Base-by-base conservation (phyloP, 169 alveolate species). In the Theileria orientalis region DNA sequence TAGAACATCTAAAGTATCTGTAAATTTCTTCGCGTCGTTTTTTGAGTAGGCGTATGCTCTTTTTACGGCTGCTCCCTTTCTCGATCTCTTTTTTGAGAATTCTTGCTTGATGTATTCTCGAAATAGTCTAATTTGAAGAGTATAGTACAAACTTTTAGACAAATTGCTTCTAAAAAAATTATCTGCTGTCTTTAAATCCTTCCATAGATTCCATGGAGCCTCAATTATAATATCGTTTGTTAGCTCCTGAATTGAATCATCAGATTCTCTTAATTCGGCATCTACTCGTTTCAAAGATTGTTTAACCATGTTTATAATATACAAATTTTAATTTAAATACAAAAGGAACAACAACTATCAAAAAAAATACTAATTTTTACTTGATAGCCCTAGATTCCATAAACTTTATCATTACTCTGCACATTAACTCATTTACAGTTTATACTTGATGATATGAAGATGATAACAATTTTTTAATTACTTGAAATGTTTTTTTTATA, bases 201-300 rank as follows among this genome's bases (percentile, higher is more conserved):
- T 46, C 74, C 64, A 79, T 29, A 79, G 41, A 13, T 46, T 41
- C 87, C 87, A 79, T 3, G 87, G 87, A 33, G 14, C n/a, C 54
- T 79, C 41, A 3, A 63, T 30, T 11, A 79, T 72, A 51, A 9
- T 29, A 47, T 71, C 76, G 5, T 33, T 40, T 9, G 77, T 37
- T 27, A 76, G 42, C n/a, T 21, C 40, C 16, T 3, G 21, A n/a
- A 37, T 9, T 5, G 44, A 37, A 7, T 37, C 44, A 7, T 37
- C 44, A 37, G 44, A 9, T 37, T 37, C 9, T n/a, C n/a, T n/a
- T 13, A 25, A n/a, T n/a, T n/a, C n/a, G n/a, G n/a, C n/a, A n/a
- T n/a, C n/a, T n/a, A n/a, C n/a, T n/a, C n/a, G n/a, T n/a, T n/a
- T n/a, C n/a, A n/a, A n/a, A n/a, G n/a, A n/a, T n/a, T n/a, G n/a